These are phyloP conservation scores for Allomyces javanicus DNA, from an alignment of 192 early-diverging fungal genomes.

Conservation along the genomic window DNA sequence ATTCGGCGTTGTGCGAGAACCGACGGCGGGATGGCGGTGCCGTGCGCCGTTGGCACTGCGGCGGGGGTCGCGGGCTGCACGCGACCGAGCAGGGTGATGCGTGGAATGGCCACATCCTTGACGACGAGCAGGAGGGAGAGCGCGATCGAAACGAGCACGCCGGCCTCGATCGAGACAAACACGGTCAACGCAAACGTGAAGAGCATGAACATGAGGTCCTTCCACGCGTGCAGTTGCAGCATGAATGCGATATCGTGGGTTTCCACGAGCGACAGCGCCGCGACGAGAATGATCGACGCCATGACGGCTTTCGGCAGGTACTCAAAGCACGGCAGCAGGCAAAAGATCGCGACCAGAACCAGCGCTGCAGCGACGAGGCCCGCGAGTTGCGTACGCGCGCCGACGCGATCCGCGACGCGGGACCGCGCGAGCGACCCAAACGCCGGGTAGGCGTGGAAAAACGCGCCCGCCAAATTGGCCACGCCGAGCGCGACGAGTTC, in stretches of 20 bases:
- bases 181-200: conserved; percentile 85
- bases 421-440: conserved; percentile 84
- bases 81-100: conserved; percentile 52
- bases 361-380: conserved; percentile 60
- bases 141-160: conserved; percentile 75
- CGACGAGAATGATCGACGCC: conserved; percentile 61
- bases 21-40: background rate
- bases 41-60: conserved; percentile 5
- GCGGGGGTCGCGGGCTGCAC: conserved; percentile 1
- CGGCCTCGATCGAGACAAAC: conserved; percentile 71
- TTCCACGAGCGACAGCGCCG: conserved; percentile 57
- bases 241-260: conserved; percentile 63
- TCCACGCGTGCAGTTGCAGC: conserved; percentile 56
- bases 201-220: conserved; percentile 60
- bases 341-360: conserved; percentile 59
- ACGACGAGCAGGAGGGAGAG: conserved; percentile 77
- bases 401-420: conserved; percentile 80
- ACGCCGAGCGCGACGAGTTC: conserved; percentile 89
- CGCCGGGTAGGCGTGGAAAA: conserved; percentile 58
- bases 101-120: conserved; percentile 70
- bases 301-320: conserved; percentile 68
- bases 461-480: conserved; percentile 62
- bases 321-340: conserved; percentile 61
- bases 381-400: conserved; percentile 74
- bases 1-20: no score